Percentiles rank a stretch among this genome's conserved stretches.
phyloP scores from a whole-genome alignment of 2,329 filamentous ascomycete species.

The Periglandula ipomoeae region DNA sequence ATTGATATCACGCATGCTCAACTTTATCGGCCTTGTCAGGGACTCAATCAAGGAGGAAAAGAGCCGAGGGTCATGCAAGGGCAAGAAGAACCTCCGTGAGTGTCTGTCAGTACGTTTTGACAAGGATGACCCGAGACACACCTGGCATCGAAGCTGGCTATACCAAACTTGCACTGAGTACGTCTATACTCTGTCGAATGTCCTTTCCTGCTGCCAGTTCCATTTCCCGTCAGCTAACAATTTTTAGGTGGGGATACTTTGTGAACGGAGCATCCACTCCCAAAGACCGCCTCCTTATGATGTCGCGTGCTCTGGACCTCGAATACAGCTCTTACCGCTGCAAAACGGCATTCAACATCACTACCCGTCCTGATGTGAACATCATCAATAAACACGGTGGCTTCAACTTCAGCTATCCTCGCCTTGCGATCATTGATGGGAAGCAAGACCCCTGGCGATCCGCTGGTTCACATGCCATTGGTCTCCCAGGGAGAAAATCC shows the following conservation, averaged over 20 bases:
- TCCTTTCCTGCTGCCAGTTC: not conserved
- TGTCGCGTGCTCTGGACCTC: constrained; percentile 61
- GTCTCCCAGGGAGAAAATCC: constrained; percentile 44
- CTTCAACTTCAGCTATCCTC: constrained; percentile 61
- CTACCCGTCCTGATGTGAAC: constrained; percentile 49
- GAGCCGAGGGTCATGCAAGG: constrained; percentile 13
- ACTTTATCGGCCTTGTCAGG: constrained; percentile 39
- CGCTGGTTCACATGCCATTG: constrained; percentile 61
- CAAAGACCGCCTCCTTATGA: constrained; percentile 50
- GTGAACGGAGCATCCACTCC: constrained; percentile 65
- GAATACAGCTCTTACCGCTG: constrained; percentile 56
- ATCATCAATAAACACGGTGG: constrained; percentile 70
- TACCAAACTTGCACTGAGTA: constrained; percentile 49
- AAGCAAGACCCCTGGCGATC: constrained; percentile 73
- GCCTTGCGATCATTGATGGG: constrained; percentile 69
- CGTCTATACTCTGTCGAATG: constrained; percentile 13
- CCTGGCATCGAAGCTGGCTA: constrained; percentile 32
- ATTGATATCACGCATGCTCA: constrained; percentile 36
- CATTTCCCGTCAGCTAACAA: not conserved
- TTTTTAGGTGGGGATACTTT: constrained; percentile 63
- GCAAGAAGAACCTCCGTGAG: constrained; percentile 14
- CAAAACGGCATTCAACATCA: constrained; percentile 60
- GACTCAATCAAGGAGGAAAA: constrained; percentile 18
- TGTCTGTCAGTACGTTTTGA: constrained; percentile 22
- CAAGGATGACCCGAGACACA: constrained; percentile 11